These are phyloP conservation scores for Ascoidea asiatica DNA, from an alignment of 805 yeast species.

Conservation along the genomic window DNA sequence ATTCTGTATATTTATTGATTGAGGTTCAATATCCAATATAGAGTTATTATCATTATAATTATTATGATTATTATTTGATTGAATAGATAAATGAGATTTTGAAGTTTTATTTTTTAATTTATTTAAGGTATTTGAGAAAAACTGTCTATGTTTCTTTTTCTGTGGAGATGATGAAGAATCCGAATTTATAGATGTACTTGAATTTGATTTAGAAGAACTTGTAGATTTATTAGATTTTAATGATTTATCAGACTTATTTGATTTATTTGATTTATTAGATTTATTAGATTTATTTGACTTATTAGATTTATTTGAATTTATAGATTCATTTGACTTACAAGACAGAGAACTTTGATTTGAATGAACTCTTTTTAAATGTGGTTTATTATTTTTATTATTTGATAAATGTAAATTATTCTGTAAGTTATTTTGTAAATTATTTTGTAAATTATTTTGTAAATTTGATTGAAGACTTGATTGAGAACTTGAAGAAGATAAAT, in stretches of 20 bases:
- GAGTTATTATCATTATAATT: too few species aligned
- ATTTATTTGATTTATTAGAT: background rate
- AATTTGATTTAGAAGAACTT: background rate
- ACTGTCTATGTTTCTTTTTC: background rate
- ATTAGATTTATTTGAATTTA: background rate
- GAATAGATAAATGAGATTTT: background rate
- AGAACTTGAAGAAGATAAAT: constrained; percentile 1
- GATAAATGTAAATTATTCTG: background rate
- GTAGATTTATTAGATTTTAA: background rate
- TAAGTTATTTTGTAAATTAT: background rate
- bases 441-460: background rate
- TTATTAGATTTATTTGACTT: background rate
- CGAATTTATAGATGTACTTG: background rate
- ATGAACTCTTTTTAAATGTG: background rate
- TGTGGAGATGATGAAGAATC: background rate
- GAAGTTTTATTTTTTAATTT: background rate
- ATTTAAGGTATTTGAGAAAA: background rate
- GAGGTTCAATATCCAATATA: too few species aligned
- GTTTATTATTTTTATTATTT: too few species aligned
- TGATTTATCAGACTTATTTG: background rate
- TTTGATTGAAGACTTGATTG: background rate
- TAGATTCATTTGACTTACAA: background rate
- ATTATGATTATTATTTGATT: too few species aligned
- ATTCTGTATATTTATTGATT: too few species aligned
- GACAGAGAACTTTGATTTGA: background rate